Base-by-base conservation (phyloP, 345 rosid genomes). In the Salix caprea region DNA sequence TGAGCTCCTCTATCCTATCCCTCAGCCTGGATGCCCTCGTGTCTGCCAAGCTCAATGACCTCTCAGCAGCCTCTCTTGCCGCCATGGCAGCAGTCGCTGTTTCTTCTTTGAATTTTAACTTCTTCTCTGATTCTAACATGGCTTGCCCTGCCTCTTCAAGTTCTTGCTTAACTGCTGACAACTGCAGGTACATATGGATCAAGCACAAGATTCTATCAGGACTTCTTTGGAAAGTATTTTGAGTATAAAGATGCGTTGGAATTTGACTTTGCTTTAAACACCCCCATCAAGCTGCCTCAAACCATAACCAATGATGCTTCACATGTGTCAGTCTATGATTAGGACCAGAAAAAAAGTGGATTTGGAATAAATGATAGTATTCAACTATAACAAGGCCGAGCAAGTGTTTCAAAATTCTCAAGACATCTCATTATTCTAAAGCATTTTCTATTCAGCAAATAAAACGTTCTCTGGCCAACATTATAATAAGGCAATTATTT, bases 51-150 rank as follows among this genome's bases (percentile, higher is more conserved):
- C 85, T 85, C 84, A 96, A 85, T 11, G 99, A 96, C 81, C 89
- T 90, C 88, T 92, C 99, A 34, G 99, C 99, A 46, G 99, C 99
- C 74, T 94, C 99, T 80, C 99, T 94, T 32, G 98, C 99, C 18
- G 94, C 93, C 97, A 96, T 96, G 64, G 99, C 97, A 7, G 99
- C 98, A 7, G 87, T 85, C 2, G 98, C 98, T 1, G 96, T 96
- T 85, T 96, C 97, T 87, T 96, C 98, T 83, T 94, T 94, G 83
- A 89, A 92, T 86, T 86, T 96, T 67, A 96, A 83, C 90, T 94
- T 94, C 87, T 91, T 96, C 84, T 88, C 97, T 15, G 87, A 91
- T 72, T 96, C 99, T 79, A 71, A 67, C 82, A 92, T 70, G 60
- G 88, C 87, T 76, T 87, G 94, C 69, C 86, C 89, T n/a, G 91